Evolutionary conservation across 1,139 yeast species (phyloP).

Genomic region (Yamadazyma sp.): DNA sequence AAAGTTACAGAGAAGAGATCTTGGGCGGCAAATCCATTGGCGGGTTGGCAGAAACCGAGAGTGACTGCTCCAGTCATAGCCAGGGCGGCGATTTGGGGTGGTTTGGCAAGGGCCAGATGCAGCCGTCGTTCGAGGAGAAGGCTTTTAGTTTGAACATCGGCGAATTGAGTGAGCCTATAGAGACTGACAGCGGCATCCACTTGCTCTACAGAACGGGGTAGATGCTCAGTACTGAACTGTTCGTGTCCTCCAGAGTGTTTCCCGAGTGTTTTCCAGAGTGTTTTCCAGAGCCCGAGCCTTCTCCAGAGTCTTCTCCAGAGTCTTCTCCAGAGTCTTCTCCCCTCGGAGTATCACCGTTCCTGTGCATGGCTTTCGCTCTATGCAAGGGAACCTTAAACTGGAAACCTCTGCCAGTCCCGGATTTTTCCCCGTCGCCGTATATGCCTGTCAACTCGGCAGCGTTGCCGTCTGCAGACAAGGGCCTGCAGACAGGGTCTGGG

Average conservation of each 20-base stretch:
- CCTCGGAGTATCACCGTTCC: no score
- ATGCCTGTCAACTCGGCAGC: background rate
- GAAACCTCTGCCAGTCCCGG: background rate
- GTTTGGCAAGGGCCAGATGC: conserved; percentile 92
- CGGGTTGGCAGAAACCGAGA: conserved; percentile 76
- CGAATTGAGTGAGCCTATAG: conserved; percentile 79
- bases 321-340: no score
- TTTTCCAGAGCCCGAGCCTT: no score
- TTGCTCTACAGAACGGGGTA: conserved; percentile 80
- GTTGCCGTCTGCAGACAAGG: no score
- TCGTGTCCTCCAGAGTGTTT: no score
- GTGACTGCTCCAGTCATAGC: conserved; percentile 86
- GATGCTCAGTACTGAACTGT: no score
- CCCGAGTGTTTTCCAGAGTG: no score
- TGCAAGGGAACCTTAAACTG: no score
- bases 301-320: no score
- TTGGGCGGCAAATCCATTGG: conserved; percentile 66
- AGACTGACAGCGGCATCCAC: conserved; percentile 90
- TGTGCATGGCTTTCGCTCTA: no score
- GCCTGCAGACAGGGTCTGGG: no score
- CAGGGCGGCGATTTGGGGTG: conserved; percentile 91
- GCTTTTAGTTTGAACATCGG: conserved; percentile 81
- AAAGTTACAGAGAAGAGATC: conserved; percentile 59
- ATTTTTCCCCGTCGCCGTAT: background rate
- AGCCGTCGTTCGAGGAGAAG: conserved; percentile 87